Percentiles rank a stretch among this genome's conserved stretches.
Conservation (phyloP, 805 yeast species). For the Candida taoyuanica region DNA sequence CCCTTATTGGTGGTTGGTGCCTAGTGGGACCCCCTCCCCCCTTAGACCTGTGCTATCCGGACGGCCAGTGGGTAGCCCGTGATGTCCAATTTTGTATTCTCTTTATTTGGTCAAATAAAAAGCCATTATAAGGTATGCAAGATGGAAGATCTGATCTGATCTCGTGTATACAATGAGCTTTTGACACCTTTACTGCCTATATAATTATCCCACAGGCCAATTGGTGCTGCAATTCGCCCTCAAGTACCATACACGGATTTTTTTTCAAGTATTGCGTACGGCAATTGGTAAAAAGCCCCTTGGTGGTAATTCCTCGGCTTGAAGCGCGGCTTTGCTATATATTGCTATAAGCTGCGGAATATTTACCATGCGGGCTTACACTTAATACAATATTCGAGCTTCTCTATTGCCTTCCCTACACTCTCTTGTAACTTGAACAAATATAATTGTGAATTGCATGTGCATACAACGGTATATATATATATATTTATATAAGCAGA, state of each 20-base stretch:
- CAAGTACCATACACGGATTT: slow-evolving; percentile 1
- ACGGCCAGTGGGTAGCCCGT: no score
- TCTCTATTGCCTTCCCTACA: background rate
- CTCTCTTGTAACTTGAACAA: no score
- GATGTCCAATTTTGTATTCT: no score
- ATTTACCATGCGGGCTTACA: background rate
- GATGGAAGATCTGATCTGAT: no score
- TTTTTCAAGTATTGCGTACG: background rate
- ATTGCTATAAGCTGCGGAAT: no score
- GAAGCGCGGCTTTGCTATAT: background rate
- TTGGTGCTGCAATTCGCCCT: background rate
- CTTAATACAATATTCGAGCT: background rate
- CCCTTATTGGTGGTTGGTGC: no score
- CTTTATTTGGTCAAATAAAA: no score
- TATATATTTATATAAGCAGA: background rate
- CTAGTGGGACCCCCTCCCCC: no score
- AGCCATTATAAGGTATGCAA: no score
- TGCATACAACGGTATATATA: background rate
- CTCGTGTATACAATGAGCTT: background rate
- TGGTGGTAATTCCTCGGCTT: no score
- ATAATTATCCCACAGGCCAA: background rate
- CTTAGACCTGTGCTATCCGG: no score
- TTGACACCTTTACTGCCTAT: background rate
- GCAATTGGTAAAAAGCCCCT: background rate
- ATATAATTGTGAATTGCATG: no score